A percentile compares a stretch with the other conserved stretches of the same genome.
Evolutionary conservation across 2,329 filamentous ascomycete genomes (phyloP).

Genomic region (Fonsecaea multimorphosa): DNA sequence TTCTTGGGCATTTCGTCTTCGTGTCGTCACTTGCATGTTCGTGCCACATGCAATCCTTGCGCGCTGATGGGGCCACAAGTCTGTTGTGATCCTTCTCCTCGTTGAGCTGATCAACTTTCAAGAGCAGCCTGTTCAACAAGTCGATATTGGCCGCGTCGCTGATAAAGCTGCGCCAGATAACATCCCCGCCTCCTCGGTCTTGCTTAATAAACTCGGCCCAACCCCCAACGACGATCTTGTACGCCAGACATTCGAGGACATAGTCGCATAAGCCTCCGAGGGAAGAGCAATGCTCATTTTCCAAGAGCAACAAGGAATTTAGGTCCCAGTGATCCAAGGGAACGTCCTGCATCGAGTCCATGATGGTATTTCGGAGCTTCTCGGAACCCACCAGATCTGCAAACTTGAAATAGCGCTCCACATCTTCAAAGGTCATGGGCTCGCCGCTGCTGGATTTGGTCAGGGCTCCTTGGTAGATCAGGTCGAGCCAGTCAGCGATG

Average conservation of each 20-base stretch:
- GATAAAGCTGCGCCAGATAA: background rate
- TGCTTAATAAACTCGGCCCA: conserved; percentile 10
- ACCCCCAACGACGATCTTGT: conserved; percentile 8
- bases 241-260: conserved; percentile 21
- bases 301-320: conserved; percentile 1
- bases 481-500: conserved; percentile 20
- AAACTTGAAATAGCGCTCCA: conserved; percentile 14
- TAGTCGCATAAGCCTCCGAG: conserved; percentile 8
- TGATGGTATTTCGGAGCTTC: conserved; percentile 19
- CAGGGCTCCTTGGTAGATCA: conserved; percentile 7
- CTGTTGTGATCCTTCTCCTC: background rate
- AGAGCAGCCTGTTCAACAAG: conserved; percentile 1
- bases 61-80: conserved; percentile 10
- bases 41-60: conserved; percentile 27
- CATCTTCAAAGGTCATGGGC: background rate
- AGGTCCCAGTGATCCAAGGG: background rate
- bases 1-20: conserved; percentile 11
- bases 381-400: conserved; percentile 20
- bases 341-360: conserved; percentile 19
- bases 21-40: conserved; percentile 14
- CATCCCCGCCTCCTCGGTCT: background rate
- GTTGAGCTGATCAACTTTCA: conserved; percentile 12
- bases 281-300: background rate
- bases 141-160: background rate
- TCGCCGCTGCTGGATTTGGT: background rate